Percentiles rank a stretch among this genome's conserved stretches.
These are phyloP conservation scores for Scenedesmus sp. DNA, from an alignment of 163 green algal genomes.

Conservation along the genomic window DNA sequence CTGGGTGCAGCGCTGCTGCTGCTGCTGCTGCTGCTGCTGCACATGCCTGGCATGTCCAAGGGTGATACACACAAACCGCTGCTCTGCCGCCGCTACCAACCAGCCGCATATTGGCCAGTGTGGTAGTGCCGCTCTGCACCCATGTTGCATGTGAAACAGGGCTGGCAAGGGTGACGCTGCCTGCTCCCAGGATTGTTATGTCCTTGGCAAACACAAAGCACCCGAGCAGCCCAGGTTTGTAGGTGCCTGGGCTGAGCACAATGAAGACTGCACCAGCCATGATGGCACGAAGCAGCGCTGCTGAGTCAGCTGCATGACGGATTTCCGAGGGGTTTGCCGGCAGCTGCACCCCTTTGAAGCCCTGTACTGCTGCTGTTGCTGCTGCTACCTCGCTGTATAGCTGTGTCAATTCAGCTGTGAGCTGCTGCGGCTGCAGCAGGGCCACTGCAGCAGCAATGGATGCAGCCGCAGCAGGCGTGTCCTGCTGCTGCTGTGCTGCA, in stretches of 20 bases:
- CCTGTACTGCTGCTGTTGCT: not conserved
- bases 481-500: not conserved
- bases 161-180: not conserved
- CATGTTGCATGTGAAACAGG: constrained; percentile 8
- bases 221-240: not conserved
- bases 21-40: not conserved
- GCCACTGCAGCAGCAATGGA: constrained; percentile 35
- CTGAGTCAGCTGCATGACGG: not conserved
- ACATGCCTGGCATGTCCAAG: not conserved
- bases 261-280: not conserved
- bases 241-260: constrained; percentile 44
- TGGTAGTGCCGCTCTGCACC: not conserved
- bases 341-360: not conserved
- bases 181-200: constrained; percentile 40
- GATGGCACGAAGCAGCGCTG: constrained; percentile 8
- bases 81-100: constrained; percentile 26
- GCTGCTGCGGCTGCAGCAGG: not conserved
- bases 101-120: constrained; percentile 33
- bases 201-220: not conserved
- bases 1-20: not conserved
- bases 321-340: not conserved
- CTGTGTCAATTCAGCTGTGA: not conserved
- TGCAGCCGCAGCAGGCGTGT: not conserved
- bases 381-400: constrained; percentile 23
- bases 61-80: constrained; percentile 37